A percentile compares a stretch with the other conserved stretches of the same genome.
Conservation (phyloP, 495 filamentous ascomycete species). For the Pseudomonodictys pantanalensis region DNA sequence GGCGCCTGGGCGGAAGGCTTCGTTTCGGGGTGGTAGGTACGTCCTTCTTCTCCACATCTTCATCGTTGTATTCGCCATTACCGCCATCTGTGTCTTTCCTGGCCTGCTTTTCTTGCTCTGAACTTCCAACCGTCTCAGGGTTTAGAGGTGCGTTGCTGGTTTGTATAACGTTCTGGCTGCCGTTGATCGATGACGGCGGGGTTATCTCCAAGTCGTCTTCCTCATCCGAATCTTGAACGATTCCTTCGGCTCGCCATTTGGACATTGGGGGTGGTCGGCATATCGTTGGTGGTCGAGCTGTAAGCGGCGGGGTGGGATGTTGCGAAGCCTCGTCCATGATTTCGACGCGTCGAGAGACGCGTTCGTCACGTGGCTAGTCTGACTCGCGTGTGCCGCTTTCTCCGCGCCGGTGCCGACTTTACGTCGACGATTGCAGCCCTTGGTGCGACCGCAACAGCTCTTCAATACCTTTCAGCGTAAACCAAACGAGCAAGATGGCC, state of each 20-base stretch:
- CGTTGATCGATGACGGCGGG: neutral
- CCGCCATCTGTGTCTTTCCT: neutral
- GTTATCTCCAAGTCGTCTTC: conserved; percentile 29
- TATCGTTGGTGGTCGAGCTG: conserved; percentile 17
- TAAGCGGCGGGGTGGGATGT: neutral
- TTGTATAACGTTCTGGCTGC: neutral
- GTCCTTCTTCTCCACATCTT: neutral
- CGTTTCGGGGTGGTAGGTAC: neutral
- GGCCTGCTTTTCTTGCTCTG: neutral
- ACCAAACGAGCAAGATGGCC: conserved; percentile 4
- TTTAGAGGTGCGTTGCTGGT: neutral
- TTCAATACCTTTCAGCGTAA: too few species aligned
- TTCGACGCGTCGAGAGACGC: neutral
- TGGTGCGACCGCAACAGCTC: too few species aligned
- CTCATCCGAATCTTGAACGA: conserved; percentile 33
- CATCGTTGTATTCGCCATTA: neutral
- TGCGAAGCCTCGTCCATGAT: neutral
- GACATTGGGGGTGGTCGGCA: conserved; percentile 29
- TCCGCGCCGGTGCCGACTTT: neutral
- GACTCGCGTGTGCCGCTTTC: neutral
- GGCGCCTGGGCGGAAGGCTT: neutral
- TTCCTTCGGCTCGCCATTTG: conserved; percentile 29
- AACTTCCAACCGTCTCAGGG: neutral
- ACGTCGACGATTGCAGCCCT: neutral
- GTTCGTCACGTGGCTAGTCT: neutral